Evolutionary conservation across 176 grass and related monocot genomes (phyloP), one percentile per base, ranked within the genome.

Genomic region (Phragmites australis): DNA sequence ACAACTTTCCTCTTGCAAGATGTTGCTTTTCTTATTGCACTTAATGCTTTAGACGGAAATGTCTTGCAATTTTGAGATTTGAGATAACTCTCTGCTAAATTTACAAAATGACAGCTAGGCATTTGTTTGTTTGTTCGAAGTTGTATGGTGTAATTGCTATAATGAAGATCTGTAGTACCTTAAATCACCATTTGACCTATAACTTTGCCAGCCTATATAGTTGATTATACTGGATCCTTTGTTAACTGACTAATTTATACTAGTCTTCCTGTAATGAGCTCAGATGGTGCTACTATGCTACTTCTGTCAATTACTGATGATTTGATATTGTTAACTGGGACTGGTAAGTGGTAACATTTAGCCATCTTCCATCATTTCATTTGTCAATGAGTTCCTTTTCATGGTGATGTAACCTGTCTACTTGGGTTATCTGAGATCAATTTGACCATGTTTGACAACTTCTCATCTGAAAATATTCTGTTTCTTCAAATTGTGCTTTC

Each of bases 381-480:
- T 61, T 56, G 26, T 40, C 29, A 74, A 19, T 68, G 68, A 22
- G 22, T 68, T 67, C 68, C 19, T 75, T 71, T 73, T 73, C 76
- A 86, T 14, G 48, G 45, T 6, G 68, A 79, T 72, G 37, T 55
- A 46, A 22, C 57, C 44, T 81, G 64, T 44, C 85, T 54, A 55
- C 44, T 43, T 77, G 65, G 19, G 64, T 71, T 53, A 55, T 70
- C 55, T 9, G 51, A 42, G 65, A 77, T 64, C 27, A 22, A 71
- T 89, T 21, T 56, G 64, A 41, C 47, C 58, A 74, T 70, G 37
- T 54, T 54, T 39, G 40, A 23, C 11, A 25, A 30, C 26, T 47
- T 63, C 13, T 48, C 16, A 64, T 52, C 67, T 67, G n/a, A 79
- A 1, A 52, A 52, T 46, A 17, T n/a, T 27, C 8, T 19, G 46